phyloP scores from a whole-genome alignment of 495 filamentous ascomycete genomes.

The Parathielavia hyrcaniae region DNA sequence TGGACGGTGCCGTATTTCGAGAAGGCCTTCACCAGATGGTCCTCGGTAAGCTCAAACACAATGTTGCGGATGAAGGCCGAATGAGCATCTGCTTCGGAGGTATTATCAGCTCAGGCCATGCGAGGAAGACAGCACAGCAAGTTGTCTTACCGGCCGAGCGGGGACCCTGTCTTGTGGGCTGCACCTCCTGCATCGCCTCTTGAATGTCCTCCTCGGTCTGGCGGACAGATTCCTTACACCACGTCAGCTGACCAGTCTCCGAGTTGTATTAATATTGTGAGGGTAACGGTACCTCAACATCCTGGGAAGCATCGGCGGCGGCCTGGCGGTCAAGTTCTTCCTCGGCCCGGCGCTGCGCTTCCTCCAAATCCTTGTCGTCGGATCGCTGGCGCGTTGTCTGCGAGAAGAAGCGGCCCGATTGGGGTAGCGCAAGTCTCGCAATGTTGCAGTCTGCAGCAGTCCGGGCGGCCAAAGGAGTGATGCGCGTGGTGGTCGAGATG shows the following conservation, averaged over 20 bases:
- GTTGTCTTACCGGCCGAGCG: not conserved
- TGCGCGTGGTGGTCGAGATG: slow-evolving; percentile 39
- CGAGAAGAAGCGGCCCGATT: slow-evolving; percentile 36
- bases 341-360: slow-evolving; percentile 16
- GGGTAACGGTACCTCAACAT: slow-evolving; percentile 12
- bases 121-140: not conserved
- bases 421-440: slow-evolving; percentile 20
- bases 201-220: slow-evolving; percentile 17
- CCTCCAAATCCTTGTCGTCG: slow-evolving; percentile 24
- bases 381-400: slow-evolving; percentile 23
- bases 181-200: slow-evolving; percentile 15
- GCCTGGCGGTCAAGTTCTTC: slow-evolving; percentile 12
- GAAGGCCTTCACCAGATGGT: slow-evolving; percentile 63
- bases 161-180: not conserved
- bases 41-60: slow-evolving; percentile 71
- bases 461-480: slow-evolving; percentile 28
- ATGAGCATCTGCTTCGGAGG: not conserved
- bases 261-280: not conserved
- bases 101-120: not conserved
- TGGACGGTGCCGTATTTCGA: slow-evolving; percentile 58
- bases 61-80: slow-evolving; percentile 77
- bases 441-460: slow-evolving; percentile 22
- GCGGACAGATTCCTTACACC: slow-evolving; percentile 5
- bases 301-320: slow-evolving; percentile 5
- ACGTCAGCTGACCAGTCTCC: not conserved